phyloP scores from a whole-genome alignment of 345 rosid genomes.

The Lumnitzera littorea region DNA sequence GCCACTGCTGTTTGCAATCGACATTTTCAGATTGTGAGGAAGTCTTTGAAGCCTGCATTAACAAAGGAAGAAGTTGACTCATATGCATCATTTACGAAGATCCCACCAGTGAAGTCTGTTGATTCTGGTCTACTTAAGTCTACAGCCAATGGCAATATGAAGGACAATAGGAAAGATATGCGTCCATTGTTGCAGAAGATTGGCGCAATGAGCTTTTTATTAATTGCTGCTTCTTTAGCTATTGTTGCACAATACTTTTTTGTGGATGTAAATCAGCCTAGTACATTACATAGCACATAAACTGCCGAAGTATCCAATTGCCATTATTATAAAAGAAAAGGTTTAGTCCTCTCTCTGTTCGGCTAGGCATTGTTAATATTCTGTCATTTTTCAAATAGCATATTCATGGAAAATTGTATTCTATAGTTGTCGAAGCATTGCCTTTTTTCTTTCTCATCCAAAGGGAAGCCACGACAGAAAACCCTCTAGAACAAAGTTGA shows the following conservation, averaged over 20 bases:
- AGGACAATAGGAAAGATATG: too few species aligned
- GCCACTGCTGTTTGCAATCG: constrained; percentile 47
- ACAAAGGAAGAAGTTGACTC: constrained; percentile 48
- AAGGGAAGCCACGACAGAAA: too few species aligned
- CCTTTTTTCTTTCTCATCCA: too few species aligned
- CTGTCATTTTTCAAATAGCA: too few species aligned
- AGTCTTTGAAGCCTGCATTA: constrained; percentile 68
- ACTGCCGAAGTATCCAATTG: too few species aligned
- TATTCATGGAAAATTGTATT: too few species aligned
- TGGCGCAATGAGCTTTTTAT: constrained; percentile 24
- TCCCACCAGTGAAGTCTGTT: background rate
- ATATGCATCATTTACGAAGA: constrained; percentile 56
- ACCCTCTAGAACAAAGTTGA: too few species aligned
- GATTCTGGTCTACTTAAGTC: background rate
- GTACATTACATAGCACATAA: constrained; percentile 28
- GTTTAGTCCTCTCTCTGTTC: too few species aligned
- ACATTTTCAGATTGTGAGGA: constrained; percentile 62
- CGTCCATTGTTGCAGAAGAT: constrained; percentile 11
- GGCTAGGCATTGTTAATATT: too few species aligned
- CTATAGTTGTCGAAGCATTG: too few species aligned
- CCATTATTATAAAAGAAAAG: too few species aligned
- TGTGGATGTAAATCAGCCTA: constrained; percentile 7
- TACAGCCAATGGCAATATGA: background rate
- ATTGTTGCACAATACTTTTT: constrained; percentile 28
- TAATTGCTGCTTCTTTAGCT: constrained; percentile 12